Conservation (phyloP, 352 stramenopile species). For the Phytophthora podocarpi region DNA sequence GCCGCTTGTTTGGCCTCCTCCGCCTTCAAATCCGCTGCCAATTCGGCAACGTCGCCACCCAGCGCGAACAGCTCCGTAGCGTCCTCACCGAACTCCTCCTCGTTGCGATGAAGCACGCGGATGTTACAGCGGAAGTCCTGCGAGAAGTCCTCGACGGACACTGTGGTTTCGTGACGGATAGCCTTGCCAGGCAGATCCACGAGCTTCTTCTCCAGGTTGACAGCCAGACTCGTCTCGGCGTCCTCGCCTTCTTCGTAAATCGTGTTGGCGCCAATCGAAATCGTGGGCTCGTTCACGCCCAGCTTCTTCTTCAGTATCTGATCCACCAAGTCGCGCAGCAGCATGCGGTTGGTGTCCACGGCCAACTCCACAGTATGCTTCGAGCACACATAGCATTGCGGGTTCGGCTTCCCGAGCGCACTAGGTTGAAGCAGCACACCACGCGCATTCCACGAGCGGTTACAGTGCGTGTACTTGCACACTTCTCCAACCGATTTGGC, state of each 20-base stretch:
- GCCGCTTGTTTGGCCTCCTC: conserved; percentile 44
- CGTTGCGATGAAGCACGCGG: conserved; percentile 72
- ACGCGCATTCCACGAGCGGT: conserved; percentile 90
- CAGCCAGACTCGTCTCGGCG: conserved; percentile 73
- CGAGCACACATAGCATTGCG: conserved; percentile 96
- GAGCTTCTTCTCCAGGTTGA: conserved; percentile 91
- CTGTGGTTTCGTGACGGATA: conserved; percentile 90
- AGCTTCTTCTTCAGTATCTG: conserved; percentile 87
- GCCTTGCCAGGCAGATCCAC: conserved; percentile 91
- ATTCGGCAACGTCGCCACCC: conserved; percentile 66
- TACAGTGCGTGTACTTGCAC: conserved; percentile 96
- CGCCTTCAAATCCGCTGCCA: conserved; percentile 50
- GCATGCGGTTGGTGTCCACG: conserved; percentile 90
- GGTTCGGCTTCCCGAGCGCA: conserved; percentile 89
- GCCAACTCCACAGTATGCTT: conserved; percentile 92
- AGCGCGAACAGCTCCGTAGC: conserved; percentile 78
- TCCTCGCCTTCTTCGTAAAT: conserved; percentile 97
- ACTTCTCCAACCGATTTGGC: conserved; percentile 62
- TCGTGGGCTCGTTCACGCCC: conserved; percentile 89
- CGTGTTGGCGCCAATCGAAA: conserved; percentile 86
- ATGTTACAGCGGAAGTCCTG: conserved; percentile 93
- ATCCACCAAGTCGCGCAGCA: conserved; percentile 76
- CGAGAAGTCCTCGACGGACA: conserved; percentile 96
- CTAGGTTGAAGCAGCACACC: conserved; percentile 93
- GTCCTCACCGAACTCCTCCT: conserved; percentile 67